Evolutionary conservation across 2,329 filamentous ascomycete genomes (phyloP), one percentile per base, ranked within the genome.

Genomic region (Thelonectria blattea): DNA sequence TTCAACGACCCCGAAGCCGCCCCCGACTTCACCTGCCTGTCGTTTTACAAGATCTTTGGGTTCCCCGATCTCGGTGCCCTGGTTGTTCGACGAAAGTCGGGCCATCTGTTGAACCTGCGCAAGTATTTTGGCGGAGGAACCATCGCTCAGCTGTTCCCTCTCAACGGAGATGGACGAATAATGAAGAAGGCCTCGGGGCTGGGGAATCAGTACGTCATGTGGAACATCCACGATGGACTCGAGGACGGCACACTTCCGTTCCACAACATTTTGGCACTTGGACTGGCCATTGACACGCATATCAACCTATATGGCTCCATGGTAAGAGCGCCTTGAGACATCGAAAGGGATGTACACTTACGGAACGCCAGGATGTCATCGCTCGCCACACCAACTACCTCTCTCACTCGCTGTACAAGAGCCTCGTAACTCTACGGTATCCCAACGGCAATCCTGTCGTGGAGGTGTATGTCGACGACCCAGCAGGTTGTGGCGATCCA

Each of bases 71-170:
- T 89, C 12, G 87, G 87, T 5, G 86, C 82, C 1, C 72, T 89
- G 10, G 77, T 89, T 30, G 83, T 88, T 10, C 80, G 85, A 17
- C 80, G 79, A 65, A 76, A 79, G 11, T 85, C 87, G 1, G 82
- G 82, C 1, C 80, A 86, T 61, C 79, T 87, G 53, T 79, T 84
- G 45, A 81, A 79, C 52, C 77, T 80, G 56, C 78, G 85, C 42
- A 82, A 79, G 61, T 91, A 89, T 69, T 91, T 91, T 68, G 88
- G 87, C 18, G 88, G 88, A 27, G 88, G 88, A 10, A 91, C 88
- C 1, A 84, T 89, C 80, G 85, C 83, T 84, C 70, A 80, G 78
- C 32, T 85, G 78, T 63, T 62, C 7, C 70, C 70, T 10, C 53
- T 71, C 14, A 67, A 65, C 27, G 67, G 68, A 17, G 61, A 67